Conservation (phyloP, 2,329 filamentous ascomycete genomes). For the Sporothrix luriei region DNA sequence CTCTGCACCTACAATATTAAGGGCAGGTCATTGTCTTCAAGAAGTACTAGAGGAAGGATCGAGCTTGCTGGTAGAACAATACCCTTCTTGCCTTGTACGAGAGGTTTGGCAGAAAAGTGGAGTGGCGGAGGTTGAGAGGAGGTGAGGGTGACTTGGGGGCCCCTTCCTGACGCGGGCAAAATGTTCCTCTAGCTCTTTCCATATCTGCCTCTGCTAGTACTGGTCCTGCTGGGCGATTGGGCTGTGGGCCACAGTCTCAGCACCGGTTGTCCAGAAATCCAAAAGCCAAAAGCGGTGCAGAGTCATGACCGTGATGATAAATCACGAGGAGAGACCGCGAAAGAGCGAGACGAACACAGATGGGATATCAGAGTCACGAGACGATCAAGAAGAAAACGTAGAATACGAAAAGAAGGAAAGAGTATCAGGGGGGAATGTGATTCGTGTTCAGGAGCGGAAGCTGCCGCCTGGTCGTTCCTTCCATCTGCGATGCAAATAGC, state of each 20-base stretch:
- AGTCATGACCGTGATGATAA: neutral
- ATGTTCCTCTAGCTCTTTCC: conserved; percentile 27
- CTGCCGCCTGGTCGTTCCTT: neutral
- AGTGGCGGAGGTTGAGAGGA: neutral
- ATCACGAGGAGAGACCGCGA: neutral
- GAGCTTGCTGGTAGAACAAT: neutral
- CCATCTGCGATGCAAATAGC: neutral
- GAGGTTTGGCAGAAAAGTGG: neutral
- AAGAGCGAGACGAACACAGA: conserved; percentile 10
- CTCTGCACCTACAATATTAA: neutral
- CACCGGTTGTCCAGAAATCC: conserved; percentile 9
- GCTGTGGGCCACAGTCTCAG: neutral
- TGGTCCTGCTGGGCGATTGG: conserved; percentile 5
- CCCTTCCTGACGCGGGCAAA: conserved; percentile 25
- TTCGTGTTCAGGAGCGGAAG: neutral
- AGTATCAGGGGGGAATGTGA: neutral
- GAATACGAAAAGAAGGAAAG: neutral
- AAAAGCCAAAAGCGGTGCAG: neutral
- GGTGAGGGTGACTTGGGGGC: neutral
- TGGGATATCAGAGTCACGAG: neutral
- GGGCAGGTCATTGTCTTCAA: neutral
- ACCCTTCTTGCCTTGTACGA: neutral
- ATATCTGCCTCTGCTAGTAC: no score
- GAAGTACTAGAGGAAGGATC: conserved; percentile 10
- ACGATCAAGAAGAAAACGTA: neutral